Percentiles rank a stretch among this genome's conserved stretches.
These are phyloP conservation scores for Nitzschia sp. DNA, from an alignment of 108 stramenopile species.

Conservation along the genomic window DNA sequence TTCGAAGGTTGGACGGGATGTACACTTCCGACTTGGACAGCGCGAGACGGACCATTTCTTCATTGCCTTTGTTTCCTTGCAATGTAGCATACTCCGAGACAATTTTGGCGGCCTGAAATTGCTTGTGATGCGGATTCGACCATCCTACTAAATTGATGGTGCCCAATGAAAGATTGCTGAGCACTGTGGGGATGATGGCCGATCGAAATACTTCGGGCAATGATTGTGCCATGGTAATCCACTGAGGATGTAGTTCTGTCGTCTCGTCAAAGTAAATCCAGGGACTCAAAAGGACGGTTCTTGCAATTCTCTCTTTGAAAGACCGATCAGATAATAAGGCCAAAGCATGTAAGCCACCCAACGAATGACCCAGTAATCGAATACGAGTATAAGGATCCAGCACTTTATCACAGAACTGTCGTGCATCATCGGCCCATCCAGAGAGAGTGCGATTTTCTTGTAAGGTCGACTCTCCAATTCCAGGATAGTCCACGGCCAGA, in stretches of 20 bases:
- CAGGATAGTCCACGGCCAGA: conserved; percentile 33
- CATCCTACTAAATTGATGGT: conserved; percentile 8
- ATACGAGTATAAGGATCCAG: background rate
- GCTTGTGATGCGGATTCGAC: conserved; percentile 17
- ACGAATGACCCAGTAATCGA: conserved; percentile 25
- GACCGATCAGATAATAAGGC: conserved; percentile 17
- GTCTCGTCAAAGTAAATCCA: conserved; percentile 25
- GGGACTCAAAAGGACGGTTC: conserved; percentile 23
- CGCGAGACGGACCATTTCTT: conserved; percentile 29
- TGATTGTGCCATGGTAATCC: conserved; percentile 22
- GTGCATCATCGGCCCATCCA: conserved; percentile 27
- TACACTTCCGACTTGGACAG: conserved; percentile 12
- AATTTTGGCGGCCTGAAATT: conserved; percentile 16
- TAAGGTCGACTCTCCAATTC: conserved; percentile 33
- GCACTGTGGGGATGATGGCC: conserved; percentile 14
- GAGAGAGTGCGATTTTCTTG: conserved; percentile 18
- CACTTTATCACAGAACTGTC: conserved; percentile 19
- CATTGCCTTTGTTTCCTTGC: conserved; percentile 27
- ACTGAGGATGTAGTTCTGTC: conserved; percentile 3
- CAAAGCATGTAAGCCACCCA: conserved; percentile 24
- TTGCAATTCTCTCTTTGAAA: conserved; percentile 15
- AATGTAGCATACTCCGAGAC: conserved; percentile 11
- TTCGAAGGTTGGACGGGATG: background rate
- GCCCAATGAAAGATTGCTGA: conserved; percentile 2
- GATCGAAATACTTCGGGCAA: conserved; percentile 21